phyloP scores from a whole-genome alignment of 1,139 yeast genomes.

The Diutina mesorugosa region DNA sequence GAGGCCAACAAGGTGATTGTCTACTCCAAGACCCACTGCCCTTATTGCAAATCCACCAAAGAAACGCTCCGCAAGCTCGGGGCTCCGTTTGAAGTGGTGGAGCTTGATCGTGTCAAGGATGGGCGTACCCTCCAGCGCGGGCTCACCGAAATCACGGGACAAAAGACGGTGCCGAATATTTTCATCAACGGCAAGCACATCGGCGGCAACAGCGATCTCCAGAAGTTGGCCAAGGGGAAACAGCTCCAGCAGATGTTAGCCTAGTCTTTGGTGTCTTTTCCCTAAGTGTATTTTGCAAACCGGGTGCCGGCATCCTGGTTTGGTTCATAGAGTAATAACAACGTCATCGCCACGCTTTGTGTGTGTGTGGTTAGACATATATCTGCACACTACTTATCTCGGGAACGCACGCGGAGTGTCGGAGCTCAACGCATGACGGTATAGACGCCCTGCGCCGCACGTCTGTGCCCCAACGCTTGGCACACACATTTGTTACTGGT shows the following conservation, averaged over 20 bases:
- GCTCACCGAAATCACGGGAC: constrained; percentile 9
- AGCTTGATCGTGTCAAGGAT: constrained; percentile 11
- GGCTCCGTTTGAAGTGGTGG: constrained; percentile 11
- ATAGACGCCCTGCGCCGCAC: no score
- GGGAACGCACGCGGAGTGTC: no score
- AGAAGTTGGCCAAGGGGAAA: constrained; percentile 4
- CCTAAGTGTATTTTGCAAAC: not conserved
- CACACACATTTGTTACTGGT: no score
- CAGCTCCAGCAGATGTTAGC: not conserved
- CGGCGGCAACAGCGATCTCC: constrained; percentile 11
- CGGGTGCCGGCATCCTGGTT: not conserved
- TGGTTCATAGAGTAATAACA: not conserved
- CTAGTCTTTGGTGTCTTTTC: not conserved
- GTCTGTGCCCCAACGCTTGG: no score
- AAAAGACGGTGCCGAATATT: constrained; percentile 11
- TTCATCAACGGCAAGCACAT: constrained; percentile 11
- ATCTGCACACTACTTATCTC: no score
- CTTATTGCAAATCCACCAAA: constrained; percentile 16
- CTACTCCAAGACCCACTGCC: constrained; percentile 17
- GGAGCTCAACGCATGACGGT: no score
- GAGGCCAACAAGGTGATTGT: constrained; percentile 12
- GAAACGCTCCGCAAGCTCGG: constrained; percentile 7
- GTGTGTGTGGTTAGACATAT: no score
- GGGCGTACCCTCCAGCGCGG: constrained; percentile 10
- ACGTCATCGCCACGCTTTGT: not conserved